phyloP scores from a whole-genome alignment of 371 early-diverging fungal genomes.

The Syncephalastrum monosporum region DNA sequence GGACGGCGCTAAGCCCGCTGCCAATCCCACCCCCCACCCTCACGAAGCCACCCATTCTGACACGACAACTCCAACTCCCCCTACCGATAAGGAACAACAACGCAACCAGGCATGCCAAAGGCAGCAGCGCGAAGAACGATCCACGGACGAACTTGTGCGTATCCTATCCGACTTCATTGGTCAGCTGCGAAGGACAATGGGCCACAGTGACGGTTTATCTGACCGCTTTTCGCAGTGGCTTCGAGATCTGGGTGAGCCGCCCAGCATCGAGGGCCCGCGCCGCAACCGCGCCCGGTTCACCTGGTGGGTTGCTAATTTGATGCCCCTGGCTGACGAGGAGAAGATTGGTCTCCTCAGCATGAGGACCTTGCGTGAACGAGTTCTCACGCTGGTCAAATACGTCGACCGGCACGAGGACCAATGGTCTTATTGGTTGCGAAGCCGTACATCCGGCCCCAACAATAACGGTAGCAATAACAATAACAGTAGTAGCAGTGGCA shows the following conservation, averaged over 20 bases:
- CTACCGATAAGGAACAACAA: neutral
- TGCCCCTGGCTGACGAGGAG: slow-evolving; percentile 50
- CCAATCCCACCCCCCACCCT: neutral
- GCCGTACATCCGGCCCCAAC: too few relatives aligned
- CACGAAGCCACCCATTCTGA: neutral
- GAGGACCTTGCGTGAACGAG: slow-evolving; percentile 45
- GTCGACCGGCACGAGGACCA: slow-evolving; percentile 33
- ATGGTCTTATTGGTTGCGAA: slow-evolving; percentile 20
- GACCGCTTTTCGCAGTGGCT: slow-evolving; percentile 19
- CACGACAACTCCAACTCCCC: slow-evolving; percentile 1
- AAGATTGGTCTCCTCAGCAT: slow-evolving; percentile 41
- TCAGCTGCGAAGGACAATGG: neutral
- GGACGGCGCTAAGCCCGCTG: slow-evolving; percentile 8
- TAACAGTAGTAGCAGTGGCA: too few relatives aligned
- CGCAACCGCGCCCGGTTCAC: slow-evolving; percentile 35
- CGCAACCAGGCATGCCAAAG: neutral
- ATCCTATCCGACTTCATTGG: slow-evolving; percentile 7
- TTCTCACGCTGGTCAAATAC: slow-evolving; percentile 41
- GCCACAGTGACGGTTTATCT: neutral
- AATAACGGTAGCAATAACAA: too few relatives aligned
- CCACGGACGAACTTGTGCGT: slow-evolving; percentile 24
- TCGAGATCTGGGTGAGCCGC: slow-evolving; percentile 19
- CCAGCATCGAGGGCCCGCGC: slow-evolving; percentile 16
- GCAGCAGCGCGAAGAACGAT: slow-evolving; percentile 9
- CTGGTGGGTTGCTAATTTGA: slow-evolving; percentile 58